Evolutionary conservation across 148 eudicot species (phyloP).

Genomic region (Chenopodium formosanum): DNA sequence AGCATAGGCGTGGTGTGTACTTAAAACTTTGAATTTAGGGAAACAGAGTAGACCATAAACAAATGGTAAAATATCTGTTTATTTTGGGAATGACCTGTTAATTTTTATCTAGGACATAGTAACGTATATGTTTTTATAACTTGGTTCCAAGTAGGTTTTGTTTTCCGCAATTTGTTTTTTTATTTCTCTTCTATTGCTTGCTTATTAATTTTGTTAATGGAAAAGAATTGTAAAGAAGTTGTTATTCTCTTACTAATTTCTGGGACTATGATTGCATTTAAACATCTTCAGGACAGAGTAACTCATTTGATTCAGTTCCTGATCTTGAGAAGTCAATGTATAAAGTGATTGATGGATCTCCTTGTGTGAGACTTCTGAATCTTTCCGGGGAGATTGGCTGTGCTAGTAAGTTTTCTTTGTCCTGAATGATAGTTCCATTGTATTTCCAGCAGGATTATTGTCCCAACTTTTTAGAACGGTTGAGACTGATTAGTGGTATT

Average conservation of each 20-base stretch:
- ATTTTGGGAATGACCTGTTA: background rate
- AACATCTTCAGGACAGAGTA: constrained; percentile 41
- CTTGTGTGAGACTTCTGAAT: constrained; percentile 89
- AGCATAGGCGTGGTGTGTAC: background rate
- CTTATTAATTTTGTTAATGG: background rate
- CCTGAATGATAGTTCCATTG: background rate
- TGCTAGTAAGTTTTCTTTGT: constrained; percentile 60
- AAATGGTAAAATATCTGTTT: background rate
- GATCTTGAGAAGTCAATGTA: constrained; percentile 91
- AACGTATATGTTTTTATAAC: background rate
- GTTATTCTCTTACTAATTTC: constrained; percentile 2
- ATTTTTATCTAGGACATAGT: background rate
- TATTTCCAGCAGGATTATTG: background rate
- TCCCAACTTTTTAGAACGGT: background rate
- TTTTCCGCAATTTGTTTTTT: background rate
- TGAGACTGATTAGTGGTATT: background rate
- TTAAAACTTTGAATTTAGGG: background rate
- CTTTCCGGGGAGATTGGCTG: constrained; percentile 94
- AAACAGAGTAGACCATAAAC: background rate
- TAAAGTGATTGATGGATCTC: constrained; percentile 65
- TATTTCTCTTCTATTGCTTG: background rate
- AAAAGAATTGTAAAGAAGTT: background rate
- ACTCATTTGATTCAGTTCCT: constrained; percentile 86
- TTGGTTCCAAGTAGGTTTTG: background rate
- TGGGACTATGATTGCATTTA: background rate